phyloP scores from a whole-genome alignment of 1,284 basidiomycete species.

The Rhodotorula sp. region DNA sequence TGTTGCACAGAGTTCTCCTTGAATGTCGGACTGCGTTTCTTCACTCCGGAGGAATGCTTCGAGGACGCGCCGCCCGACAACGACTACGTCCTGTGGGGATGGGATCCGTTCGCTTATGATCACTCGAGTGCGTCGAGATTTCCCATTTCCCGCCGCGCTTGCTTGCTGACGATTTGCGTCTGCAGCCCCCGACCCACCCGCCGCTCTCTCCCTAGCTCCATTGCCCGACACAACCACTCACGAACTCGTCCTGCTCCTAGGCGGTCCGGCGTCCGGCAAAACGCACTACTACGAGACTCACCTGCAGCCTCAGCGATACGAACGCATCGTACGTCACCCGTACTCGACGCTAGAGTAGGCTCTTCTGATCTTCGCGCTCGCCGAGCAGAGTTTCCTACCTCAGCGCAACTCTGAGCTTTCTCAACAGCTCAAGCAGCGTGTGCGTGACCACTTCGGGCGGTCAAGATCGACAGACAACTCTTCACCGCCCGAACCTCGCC shows the following conservation, averaged over 20 bases:
- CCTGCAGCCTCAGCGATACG: constrained; percentile 53
- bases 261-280: constrained; percentile 83
- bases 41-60: constrained; percentile 78
- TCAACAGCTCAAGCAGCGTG: background rate
- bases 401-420: no score
- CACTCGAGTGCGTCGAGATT: constrained; percentile 14
- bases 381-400: no score
- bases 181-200: background rate
- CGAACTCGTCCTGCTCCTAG: constrained; percentile 78
- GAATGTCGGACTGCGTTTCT: constrained; percentile 66
- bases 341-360: background rate
- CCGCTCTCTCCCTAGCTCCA: background rate
- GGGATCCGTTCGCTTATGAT: constrained; percentile 20
- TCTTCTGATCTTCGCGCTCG: background rate
- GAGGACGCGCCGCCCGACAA: constrained; percentile 50
- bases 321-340: background rate
- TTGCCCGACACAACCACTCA: constrained; percentile 10
- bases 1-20: constrained; percentile 62
- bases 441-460: background rate
- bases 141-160: background rate
- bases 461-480: background rate
- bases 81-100: constrained; percentile 20
- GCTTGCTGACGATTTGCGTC: no score
- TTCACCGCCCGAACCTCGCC: background rate
- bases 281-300: constrained; percentile 69